Evolutionary conservation across 768 basidiomycete genomes (phyloP).

Genomic region (Lentinula aciculospora): DNA sequence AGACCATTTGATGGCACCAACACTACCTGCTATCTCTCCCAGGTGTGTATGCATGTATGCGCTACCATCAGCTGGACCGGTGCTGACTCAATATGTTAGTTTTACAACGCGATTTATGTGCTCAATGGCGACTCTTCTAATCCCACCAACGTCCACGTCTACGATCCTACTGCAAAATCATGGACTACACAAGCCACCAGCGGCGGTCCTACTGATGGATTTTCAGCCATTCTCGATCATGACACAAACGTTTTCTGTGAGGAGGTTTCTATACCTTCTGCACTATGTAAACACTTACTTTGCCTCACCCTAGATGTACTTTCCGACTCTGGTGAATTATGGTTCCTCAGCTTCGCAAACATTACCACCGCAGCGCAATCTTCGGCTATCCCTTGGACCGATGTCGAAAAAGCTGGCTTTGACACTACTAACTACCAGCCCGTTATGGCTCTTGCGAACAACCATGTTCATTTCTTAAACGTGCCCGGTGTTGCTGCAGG

Average conservation of each 20-base stretch:
- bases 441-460: slow-evolving; percentile 78
- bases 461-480: slow-evolving; percentile 81
- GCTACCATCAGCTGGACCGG: not conserved
- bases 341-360: slow-evolving; percentile 61
- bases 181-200: slow-evolving; percentile 68
- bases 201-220: slow-evolving; percentile 55
- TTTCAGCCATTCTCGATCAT: slow-evolving; percentile 80
- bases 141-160: slow-evolving; percentile 72
- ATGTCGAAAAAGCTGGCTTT: slow-evolving; percentile 53
- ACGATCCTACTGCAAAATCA: slow-evolving; percentile 60
- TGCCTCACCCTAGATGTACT: slow-evolving; percentile 48
- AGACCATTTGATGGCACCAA: slow-evolving; percentile 63
- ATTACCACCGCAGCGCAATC: slow-evolving; percentile 53
- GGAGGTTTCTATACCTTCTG: slow-evolving; percentile 15
- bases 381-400: slow-evolving; percentile 56
- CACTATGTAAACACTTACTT: not conserved
- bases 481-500: slow-evolving; percentile 66
- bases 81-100: slow-evolving; percentile 34
- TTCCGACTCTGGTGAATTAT: slow-evolving; percentile 54
- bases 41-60: slow-evolving; percentile 36
- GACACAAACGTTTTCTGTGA: slow-evolving; percentile 90
- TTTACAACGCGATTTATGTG: slow-evolving; percentile 82
- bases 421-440: slow-evolving; percentile 53
- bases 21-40: slow-evolving; percentile 69
- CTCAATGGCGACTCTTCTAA: slow-evolving; percentile 70